These are phyloP conservation scores for Gossypium sturtianum DNA, from an alignment of 345 rosid species.

Conservation along the genomic window DNA sequence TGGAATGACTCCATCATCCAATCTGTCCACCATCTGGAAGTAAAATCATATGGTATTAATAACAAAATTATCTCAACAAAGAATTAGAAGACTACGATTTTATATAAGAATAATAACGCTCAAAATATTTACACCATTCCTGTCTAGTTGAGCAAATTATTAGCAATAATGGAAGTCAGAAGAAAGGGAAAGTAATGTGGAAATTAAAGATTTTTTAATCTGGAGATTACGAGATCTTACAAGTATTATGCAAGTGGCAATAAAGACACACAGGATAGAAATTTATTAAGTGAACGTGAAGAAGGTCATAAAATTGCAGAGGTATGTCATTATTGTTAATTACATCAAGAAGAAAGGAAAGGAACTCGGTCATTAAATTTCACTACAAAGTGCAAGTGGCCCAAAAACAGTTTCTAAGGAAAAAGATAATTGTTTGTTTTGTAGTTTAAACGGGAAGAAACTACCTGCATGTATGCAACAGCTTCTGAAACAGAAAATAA, in stretches of 20 bases:
- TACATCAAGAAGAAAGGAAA: conserved; percentile 3
- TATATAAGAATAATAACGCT: not conserved
- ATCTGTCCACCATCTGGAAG: conserved; percentile 82
- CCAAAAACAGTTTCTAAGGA: not conserved
- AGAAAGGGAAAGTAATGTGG: not conserved
- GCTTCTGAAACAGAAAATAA: conserved; percentile 96
- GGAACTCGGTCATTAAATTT: not conserved
- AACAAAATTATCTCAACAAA: not conserved
- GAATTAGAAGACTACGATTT: not conserved
- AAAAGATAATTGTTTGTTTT: not conserved
- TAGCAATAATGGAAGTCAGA: not conserved
- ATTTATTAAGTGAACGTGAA: not conserved
- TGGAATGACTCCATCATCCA: conserved; percentile 80
- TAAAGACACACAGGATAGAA: not conserved
- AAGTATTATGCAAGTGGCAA: not conserved
- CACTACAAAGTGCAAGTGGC: not conserved
- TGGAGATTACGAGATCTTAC: not conserved
- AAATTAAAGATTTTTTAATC: not conserved
- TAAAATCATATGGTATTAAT: conserved; percentile 6
- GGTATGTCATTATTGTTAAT: not conserved
- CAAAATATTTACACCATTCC: conserved; percentile 3
- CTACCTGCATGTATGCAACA: conserved; percentile 89
- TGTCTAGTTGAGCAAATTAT: not conserved
- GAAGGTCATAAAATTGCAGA: not conserved
- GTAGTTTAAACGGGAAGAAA: conserved; percentile 7